Conservation (phyloP, 345 rosid genomes). For the Linum trigynum region DNA sequence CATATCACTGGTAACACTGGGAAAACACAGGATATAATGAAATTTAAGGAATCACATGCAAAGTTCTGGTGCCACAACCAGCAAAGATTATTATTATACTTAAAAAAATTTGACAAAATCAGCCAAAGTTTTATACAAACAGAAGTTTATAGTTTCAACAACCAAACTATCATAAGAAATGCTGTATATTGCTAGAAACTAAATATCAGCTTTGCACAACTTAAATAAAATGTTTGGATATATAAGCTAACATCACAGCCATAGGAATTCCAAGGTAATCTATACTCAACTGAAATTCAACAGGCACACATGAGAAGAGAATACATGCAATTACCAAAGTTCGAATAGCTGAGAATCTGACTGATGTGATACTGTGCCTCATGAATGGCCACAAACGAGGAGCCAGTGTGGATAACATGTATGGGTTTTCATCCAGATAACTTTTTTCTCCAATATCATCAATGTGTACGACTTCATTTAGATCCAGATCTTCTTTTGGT, state of each 20-base stretch:
- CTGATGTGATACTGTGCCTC: constrained; percentile 91
- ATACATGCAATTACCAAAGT: constrained; percentile 49
- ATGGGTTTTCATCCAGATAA: constrained; percentile 63
- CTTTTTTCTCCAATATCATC: constrained; percentile 45
- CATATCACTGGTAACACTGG: not conserved
- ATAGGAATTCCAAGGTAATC: not conserved
- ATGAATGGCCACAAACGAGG: constrained; percentile 98
- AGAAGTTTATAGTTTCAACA: not conserved
- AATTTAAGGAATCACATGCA: not conserved
- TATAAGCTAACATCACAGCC: not conserved
- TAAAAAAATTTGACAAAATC: too few species aligned
- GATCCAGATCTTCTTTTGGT: constrained; percentile 59
- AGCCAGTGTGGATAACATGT: constrained; percentile 74
- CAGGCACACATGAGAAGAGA: not conserved
- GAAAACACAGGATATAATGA: not conserved
- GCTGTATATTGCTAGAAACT: not conserved
- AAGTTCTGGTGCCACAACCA: not conserved
- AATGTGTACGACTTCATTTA: constrained; percentile 43
- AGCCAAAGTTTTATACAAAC: not conserved
- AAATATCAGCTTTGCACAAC: not conserved
- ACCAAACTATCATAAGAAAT: not conserved
- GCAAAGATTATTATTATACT: not conserved
- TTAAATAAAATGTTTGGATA: too few species aligned
- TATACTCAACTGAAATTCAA: not conserved
- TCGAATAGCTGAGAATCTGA: constrained; percentile 84